phyloP scores from a whole-genome alignment of 1,284 basidiomycete species.

The Porphyrellus sp. region DNA sequence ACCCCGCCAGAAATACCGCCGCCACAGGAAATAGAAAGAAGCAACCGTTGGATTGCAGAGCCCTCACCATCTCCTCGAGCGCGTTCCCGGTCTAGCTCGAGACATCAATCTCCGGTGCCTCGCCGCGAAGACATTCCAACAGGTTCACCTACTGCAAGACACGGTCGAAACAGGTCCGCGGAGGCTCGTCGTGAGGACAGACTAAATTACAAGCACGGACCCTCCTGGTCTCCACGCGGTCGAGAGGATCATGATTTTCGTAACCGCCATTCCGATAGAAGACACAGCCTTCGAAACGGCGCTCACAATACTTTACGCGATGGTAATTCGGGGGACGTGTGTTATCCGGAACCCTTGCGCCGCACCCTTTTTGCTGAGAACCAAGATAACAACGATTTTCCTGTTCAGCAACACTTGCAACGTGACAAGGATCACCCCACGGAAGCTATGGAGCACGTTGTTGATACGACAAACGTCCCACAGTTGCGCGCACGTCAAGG shows the following conservation, averaged over 20 bases:
- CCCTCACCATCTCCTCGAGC: constrained; percentile 11
- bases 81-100: constrained; percentile 31
- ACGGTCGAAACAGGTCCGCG: constrained; percentile 3
- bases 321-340: background rate
- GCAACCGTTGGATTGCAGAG: constrained; percentile 40
- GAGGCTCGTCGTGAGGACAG: constrained; percentile 5
- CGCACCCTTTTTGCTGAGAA: background rate
- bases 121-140: constrained; percentile 2
- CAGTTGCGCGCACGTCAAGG: background rate
- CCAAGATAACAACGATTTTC: background rate
- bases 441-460: background rate
- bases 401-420: background rate
- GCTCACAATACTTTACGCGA: constrained; percentile 8
- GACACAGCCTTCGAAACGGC: constrained; percentile 1
- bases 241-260: background rate
- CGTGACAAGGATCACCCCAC: constrained; percentile 18
- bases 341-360: background rate
- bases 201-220: constrained; percentile 1
- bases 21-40: constrained; percentile 33
- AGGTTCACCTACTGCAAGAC: background rate
- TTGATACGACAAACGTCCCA: background rate
- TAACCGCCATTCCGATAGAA: constrained; percentile 1
- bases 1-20: constrained; percentile 37
- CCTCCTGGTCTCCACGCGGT: constrained; percentile 2
- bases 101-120: constrained; percentile 12